These are phyloP conservation scores for Tricholoma saponaceum DNA, from an alignment of 768 basidiomycete genomes.

Conservation along the genomic window DNA sequence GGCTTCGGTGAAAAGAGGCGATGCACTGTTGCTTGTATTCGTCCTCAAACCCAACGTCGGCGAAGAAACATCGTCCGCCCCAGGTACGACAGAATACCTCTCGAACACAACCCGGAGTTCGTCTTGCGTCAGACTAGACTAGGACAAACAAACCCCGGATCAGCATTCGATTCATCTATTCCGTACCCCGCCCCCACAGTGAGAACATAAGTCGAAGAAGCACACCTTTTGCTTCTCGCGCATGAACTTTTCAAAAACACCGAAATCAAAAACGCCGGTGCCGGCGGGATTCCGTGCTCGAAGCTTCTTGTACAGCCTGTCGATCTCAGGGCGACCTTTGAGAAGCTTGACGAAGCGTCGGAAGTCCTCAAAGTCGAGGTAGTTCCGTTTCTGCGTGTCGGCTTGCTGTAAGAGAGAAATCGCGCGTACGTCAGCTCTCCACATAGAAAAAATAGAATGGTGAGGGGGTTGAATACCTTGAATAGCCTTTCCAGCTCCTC, in stretches of 20 bases:
- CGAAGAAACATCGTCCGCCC: neutral
- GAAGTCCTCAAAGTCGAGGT: conserved; percentile 80
- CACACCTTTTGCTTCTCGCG: conserved; percentile 40
- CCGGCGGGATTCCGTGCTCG: conserved; percentile 17
- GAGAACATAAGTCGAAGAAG: neutral
- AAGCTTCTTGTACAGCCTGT: conserved; percentile 53
- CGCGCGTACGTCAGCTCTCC: neutral
- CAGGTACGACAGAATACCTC: conserved; percentile 27
- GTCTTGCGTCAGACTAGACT: conserved; percentile 34
- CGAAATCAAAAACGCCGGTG: conserved; percentile 11
- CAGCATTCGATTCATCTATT: neutral
- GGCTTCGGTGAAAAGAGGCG: neutral
- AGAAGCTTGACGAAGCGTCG: conserved; percentile 80
- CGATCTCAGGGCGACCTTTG: conserved; percentile 80
- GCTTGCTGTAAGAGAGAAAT: conserved; percentile 50
- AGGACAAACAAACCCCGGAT: neutral
- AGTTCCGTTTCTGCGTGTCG: conserved; percentile 49
- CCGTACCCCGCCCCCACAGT: neutral
- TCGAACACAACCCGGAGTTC: conserved; percentile 36
- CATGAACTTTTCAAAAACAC: conserved; percentile 45
- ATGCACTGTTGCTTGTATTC: neutral
- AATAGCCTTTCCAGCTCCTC: conserved; percentile 59
- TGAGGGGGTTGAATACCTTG: conserved; percentile 43
- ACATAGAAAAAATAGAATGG: neutral
- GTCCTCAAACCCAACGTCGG: neutral